Evolutionary conservation across 441 rosid genomes (phyloP), one percentile per base, ranked within the genome.

Genomic region (Metrosideros polymorpha): DNA sequence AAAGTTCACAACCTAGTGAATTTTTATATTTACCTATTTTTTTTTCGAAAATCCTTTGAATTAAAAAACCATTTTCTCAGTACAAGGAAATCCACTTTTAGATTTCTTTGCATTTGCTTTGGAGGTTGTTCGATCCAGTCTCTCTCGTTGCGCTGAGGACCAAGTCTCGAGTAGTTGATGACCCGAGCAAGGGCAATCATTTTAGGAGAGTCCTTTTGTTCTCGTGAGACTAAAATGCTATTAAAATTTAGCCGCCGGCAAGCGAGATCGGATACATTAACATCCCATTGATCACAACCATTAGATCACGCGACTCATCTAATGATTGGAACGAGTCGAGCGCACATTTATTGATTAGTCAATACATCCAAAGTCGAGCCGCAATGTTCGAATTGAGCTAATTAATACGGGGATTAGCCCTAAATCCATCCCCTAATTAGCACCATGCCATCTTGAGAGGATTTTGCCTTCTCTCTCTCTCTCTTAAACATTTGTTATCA

Each of bases 311-410:
- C 7, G 22, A 17, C 42, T 63, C 25, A 30, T 7, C 1, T 3
- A 61, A 30, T 7, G 5, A 30, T 30, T 61, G 5, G 6, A 30
- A 30, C 4, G 75, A 18, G 30, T 8, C 3, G 35, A n/a, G 42
- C 24, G 3, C 2, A 3, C 7, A 0, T 66, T 5, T 0, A 3
- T 9, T 2, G 7, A 71, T 22, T 19, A 35, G 2, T 4, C 17
- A 0, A 71, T 71, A 43, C 47, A 39, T 71, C 8, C 4, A 10
- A 9, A 22, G 4, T 71, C 14, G 0, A 71, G 15, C 0, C 0
- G 0, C 13, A 10, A 9, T 35, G n/a, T 35, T 4, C 39, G 0
- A 17, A 59, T 15, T 3, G 0, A 59, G 1, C 39, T 59, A 15
- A 29, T 15, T 3, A 59, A 30, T 9, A 5, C 17, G 66, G 6